These are phyloP conservation scores for Solanum appendiculatum DNA, from an alignment of 257 asterid species.

Conservation along the genomic window DNA sequence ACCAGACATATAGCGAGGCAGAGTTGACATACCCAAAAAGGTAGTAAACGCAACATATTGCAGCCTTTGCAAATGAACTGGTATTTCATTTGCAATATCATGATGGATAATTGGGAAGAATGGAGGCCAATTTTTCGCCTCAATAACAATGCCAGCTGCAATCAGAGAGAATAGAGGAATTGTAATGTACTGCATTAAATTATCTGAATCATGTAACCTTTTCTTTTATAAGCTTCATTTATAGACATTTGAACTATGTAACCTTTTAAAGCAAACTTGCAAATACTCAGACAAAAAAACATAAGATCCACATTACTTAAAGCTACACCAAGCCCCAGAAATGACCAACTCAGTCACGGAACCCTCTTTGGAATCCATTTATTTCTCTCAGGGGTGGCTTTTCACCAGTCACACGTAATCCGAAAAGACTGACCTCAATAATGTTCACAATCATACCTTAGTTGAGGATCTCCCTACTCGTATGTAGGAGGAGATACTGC, in stretches of 20 bases:
- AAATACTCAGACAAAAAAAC: slow-evolving; percentile 29
- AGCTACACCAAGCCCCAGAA: neutral
- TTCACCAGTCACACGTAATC: neutral
- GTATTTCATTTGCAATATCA: slow-evolving; percentile 87
- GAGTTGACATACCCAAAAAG: slow-evolving; percentile 56
- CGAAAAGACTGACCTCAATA: neutral
- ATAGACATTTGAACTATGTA: neutral
- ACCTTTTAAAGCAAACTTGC: neutral
- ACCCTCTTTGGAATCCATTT: neutral
- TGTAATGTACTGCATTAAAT: neutral
- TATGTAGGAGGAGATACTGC: neutral
- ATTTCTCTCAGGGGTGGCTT: neutral
- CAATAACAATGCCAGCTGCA: slow-evolving; percentile 73
- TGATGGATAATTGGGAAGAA: slow-evolving; percentile 95
- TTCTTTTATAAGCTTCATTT: neutral
- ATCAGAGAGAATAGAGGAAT: slow-evolving; percentile 13
- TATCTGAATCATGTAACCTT: neutral
- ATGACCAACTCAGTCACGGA: neutral
- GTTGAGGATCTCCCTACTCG: neutral
- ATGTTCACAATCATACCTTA: neutral
- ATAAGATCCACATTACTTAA: neutral
- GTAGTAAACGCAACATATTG: slow-evolving; percentile 93
- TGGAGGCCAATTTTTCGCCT: slow-evolving; percentile 96
- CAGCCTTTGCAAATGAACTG: slow-evolving; percentile 84
- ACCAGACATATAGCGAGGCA: neutral